A percentile compares a stretch with the other conserved stretches of the same genome.
phyloP scores from a whole-genome alignment of 768 basidiomycete genomes.

The Pisolithus orientalis region DNA sequence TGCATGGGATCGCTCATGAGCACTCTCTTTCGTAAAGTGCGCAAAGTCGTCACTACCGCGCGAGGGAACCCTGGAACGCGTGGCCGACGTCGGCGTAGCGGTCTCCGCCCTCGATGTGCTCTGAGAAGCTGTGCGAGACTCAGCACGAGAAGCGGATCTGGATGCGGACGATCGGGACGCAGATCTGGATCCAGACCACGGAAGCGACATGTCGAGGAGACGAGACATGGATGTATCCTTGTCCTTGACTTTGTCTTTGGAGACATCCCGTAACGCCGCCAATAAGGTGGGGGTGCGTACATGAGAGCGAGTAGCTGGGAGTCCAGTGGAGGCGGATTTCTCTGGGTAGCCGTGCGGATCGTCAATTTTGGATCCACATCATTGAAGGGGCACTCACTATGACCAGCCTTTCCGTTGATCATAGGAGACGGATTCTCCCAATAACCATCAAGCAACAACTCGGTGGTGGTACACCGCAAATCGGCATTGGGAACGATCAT shows the following conservation, averaged over 20 bases:
- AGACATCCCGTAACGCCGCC: slow-evolving; percentile 12
- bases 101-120: slow-evolving; percentile 14
- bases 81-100: neutral
- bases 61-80: no score
- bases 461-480: slow-evolving; percentile 61
- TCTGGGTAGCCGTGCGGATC: slow-evolving; percentile 14
- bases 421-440: slow-evolving; percentile 41
- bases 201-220: slow-evolving; percentile 30
- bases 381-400: slow-evolving; percentile 34
- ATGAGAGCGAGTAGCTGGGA: slow-evolving; percentile 7
- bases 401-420: slow-evolving; percentile 14
- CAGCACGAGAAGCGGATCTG: slow-evolving; percentile 8
- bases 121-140: slow-evolving; percentile 6
- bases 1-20: slow-evolving; percentile 1
- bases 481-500: slow-evolving; percentile 85
- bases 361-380: neutral
- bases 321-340: slow-evolving; percentile 26
- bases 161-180: slow-evolving; percentile 8
- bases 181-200: slow-evolving; percentile 24
- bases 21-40: neutral
- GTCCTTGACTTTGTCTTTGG: slow-evolving; percentile 17
- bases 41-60: neutral
- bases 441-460: slow-evolving; percentile 61
- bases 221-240: slow-evolving; percentile 23
- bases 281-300: slow-evolving; percentile 14